Conservation (phyloP, 129 eudicot species). For the Glebionis coronaria region DNA sequence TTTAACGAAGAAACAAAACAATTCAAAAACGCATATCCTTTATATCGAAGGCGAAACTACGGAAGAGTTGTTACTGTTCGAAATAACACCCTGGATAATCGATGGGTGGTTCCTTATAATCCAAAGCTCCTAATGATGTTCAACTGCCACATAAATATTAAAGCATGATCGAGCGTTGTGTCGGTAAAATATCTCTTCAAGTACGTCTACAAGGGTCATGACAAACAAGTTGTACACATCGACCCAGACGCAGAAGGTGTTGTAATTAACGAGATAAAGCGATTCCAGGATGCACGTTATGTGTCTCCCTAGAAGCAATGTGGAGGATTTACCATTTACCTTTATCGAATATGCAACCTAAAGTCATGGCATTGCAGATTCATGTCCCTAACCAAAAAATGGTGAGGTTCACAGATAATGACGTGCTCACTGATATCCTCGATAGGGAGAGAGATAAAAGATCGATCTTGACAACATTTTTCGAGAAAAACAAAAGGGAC, state of each 20-base stretch:
- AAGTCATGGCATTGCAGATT: not conserved
- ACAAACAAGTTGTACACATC: not conserved
- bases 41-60: not conserved
- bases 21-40: not conserved
- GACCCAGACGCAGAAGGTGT: not conserved
- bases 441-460: not conserved
- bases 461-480: not conserved
- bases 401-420: not conserved
- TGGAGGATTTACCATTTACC: not conserved
- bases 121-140: not conserved
- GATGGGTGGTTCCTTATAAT: not conserved
- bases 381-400: not conserved
- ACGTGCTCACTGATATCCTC: not conserved
- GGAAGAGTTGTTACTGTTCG: not conserved
- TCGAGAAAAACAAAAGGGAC: not conserved
- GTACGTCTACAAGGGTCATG: not conserved
- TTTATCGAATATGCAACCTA: not conserved
- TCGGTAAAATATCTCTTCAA: not conserved
- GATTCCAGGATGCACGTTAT: not conserved
- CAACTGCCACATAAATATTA: not conserved
- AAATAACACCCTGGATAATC: not conserved
- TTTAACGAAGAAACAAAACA: not conserved
- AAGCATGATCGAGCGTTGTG: not conserved
- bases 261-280: not conserved
- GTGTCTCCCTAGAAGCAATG: not conserved